Evolutionary conservation across 23 red algal genomes (phyloP), one percentile per base, ranked within the genome.

Genomic region (Cyanidium caldarium): DNA sequence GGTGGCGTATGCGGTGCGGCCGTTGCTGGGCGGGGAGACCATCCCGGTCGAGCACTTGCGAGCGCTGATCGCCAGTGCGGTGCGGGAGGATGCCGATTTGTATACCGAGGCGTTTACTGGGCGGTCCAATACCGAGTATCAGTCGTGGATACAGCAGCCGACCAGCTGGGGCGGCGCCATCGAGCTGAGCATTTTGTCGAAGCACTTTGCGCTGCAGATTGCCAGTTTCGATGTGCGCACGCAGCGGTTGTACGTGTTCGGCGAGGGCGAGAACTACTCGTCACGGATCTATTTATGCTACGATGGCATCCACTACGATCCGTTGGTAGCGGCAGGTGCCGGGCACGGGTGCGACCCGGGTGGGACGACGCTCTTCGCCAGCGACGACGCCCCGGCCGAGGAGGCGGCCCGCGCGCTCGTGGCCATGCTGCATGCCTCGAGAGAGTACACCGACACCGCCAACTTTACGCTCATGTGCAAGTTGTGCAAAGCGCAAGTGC

Each of bases 251-350:
- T 69, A 98, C 38, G 68, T 76, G 23, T 98, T 82, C 73, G 92
- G 84, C 35, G 84, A 98, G 58, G 68, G 72, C 15, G 76, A 66
- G 3, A 45, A 44, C 15, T 98, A 82, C 34, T 3, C 40, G 0
- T 79, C 43, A 1, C 80, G 86, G 0, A 83, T 46, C 0, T 98
- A 72, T 58, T 76, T 98, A 2, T 35, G 82, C 14, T 98, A 88
- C 51, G 92, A 98, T 45, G 92, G 92, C 57, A 88, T 98, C 56
- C 92, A 98, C 73, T 98, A 98, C 72, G 86, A 98, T 61, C 77
- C 82, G 37, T 67, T 98, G 20, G 92, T 83, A 37, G 70, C 80
- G 33, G 34, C 66, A 38, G 39, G 72, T 13, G 57, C 45, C 7
- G 45, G 37, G 33, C 35, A 65, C 14, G 76, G 45, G 14, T 42